phyloP scores from a whole-genome alignment of 2,329 filamentous ascomycete species.

The Rugonectria rugulosa region DNA sequence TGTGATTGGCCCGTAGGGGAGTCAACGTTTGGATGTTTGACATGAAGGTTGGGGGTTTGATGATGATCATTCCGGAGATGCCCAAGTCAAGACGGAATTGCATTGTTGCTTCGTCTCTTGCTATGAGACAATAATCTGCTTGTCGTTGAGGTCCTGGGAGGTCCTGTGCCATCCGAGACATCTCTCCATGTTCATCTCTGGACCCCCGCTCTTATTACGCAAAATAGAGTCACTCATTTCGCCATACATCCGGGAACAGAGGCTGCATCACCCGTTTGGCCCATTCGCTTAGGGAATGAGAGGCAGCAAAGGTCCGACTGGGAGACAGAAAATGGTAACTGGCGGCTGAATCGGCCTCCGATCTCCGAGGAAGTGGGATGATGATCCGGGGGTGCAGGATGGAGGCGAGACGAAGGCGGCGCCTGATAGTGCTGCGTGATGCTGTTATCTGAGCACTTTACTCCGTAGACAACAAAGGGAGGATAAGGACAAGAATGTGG shows the following conservation, averaged over 20 bases:
- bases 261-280: not conserved
- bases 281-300: not conserved
- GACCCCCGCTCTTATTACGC: not conserved
- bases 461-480: no score
- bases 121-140: no score
- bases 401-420: conserved; percentile 2
- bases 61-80: not conserved
- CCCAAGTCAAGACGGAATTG: not conserved
- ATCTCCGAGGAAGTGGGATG: conserved; percentile 36
- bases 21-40: not conserved
- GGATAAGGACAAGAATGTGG: no score
- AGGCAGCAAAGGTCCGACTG: no score
- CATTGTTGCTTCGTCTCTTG: not conserved
- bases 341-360: conserved; percentile 15
- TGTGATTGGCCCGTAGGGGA: not conserved
- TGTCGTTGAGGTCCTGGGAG: no score
- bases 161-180: no score
- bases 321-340: not conserved
- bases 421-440: not conserved
- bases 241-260: not conserved
- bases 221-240: not conserved
- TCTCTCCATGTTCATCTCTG: not conserved
- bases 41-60: not conserved
- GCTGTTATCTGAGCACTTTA: no score
- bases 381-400: conserved; percentile 19